Evolutionary conservation across 1,284 basidiomycete genomes (phyloP).

Genomic region (Sporisorium exsertum): DNA sequence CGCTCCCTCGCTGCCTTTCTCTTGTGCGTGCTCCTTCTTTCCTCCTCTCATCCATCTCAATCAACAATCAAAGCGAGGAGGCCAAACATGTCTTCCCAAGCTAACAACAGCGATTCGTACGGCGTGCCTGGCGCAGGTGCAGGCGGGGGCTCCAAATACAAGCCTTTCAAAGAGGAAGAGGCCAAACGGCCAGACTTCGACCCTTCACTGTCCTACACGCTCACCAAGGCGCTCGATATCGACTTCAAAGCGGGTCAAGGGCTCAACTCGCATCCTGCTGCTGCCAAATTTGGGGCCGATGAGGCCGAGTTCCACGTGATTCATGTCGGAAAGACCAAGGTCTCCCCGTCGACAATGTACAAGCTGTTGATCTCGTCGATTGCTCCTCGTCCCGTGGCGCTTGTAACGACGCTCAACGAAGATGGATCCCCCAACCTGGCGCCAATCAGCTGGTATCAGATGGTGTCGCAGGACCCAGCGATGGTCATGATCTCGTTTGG

Average conservation of each 20-base stretch:
- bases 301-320: conserved; percentile 50
- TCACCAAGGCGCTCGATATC: conserved; percentile 38
- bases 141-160: conserved; percentile 44
- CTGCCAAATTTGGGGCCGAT: conserved; percentile 21
- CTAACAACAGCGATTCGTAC: conserved; percentile 23
- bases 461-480: conserved; percentile 59
- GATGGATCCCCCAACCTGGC: conserved; percentile 53
- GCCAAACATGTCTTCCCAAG: conserved; percentile 13
- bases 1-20: not conserved
- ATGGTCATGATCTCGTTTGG: conserved; percentile 62
- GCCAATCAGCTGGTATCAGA: conserved; percentile 61
- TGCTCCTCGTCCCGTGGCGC: conserved; percentile 57
- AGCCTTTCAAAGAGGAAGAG: conserved; percentile 49
- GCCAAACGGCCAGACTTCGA: conserved; percentile 34
- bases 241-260: conserved; percentile 52
- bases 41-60: not conserved
- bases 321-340: conserved; percentile 51
- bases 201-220: conserved; percentile 36
- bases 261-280: conserved; percentile 50
- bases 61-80: not conserved
- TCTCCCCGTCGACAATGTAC: conserved; percentile 46
- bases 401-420: conserved; percentile 55
- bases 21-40: not conserved
- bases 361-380: conserved; percentile 60
- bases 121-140: conserved; percentile 44